Base-by-base conservation (phyloP, 2,329 filamentous ascomycete genomes). In the Talaromyces pinophilus region DNA sequence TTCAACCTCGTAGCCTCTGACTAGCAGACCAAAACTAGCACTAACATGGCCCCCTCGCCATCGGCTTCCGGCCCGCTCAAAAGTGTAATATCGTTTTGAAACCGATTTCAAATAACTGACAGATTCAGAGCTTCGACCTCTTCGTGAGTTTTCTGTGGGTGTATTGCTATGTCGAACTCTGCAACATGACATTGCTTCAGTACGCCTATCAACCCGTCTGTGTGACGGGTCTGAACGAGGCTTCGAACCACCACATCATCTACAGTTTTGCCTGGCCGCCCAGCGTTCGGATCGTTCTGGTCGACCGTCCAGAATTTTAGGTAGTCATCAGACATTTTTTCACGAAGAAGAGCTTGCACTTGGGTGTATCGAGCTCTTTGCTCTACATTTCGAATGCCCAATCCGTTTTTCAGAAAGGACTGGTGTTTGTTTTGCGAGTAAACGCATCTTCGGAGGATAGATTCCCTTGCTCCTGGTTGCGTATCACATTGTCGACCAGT, bases 161-260 rank as follows among this genome's bases (percentile, higher is more conserved):
- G 59, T 61, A 61, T 48, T 22, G 59, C 40, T 48, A 61, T 46
- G n/a, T 61, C 59, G 30, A 61, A 61, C 40, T 30, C 42, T 28
- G 59, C 42, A 22, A 61, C 30, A 40, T 61, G 59, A n/a, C 38
- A 61, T 61, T 57, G 59, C 42, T 44, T 61, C 19, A 61, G 59
- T 15, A 61, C 40, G 22, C 40, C 59, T 48, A 61, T 44, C 59
- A 15, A 22, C 5, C 59, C 42, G 13, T 61, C 59, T 35, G 44
- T 33, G 30, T 61, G 59, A 48, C 59, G 59, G 40, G 40, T 61
- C 59, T 61, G 59, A 2, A 61, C 19, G 30, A 50, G 40, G 6
- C 28, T 61, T 2, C 38, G 59, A 35, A 61, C 30, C 3, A 50
- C 25, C 5, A 25, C 11, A 35, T 61, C 5, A 11, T 61, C 59